Evolutionary conservation across 2,329 filamentous ascomycete genomes (phyloP), one percentile per base, ranked within the genome.

Genomic region (Colletotrichum sp.): DNA sequence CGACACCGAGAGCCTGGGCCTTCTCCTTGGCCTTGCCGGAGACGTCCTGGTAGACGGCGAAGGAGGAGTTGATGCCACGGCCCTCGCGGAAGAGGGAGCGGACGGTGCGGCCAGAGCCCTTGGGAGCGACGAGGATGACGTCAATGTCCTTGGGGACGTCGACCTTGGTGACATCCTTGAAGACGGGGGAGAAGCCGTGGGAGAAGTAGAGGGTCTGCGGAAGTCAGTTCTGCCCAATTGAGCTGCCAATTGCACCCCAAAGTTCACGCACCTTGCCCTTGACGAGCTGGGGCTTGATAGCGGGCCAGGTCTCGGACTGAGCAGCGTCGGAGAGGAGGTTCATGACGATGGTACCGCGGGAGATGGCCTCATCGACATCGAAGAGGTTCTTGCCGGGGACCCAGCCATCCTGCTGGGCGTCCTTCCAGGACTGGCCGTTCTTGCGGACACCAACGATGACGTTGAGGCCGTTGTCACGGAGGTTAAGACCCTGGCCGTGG

Each of bases 151-250:
- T 92, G 88, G 97, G 97, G 79, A 98, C 95, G 78, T 99, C 97
- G 86, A 99, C 97, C 89, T 98, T 98, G 92, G 97, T 99, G 86
- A 97, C 93, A 87, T 98, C 94, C 92, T 98, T 98, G 95, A 99
- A 99, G 89, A 99, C 96, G 86, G 97, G 97, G 79, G 97, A 99
- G 95, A 99, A 99, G 85, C 97, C 97, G 93, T 99, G 97, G 82
- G 97, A 99, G 93, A 99, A 99, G 94, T 99, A 99, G 82, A 99
- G 95, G 77, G 97, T 99, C 96, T 97, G 52, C 74, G 59, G 61
- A 28, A 68, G 78, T 84, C 78, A 84, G 80, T 64, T 52, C 34
- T 66, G 18, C 36, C 14, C 61, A 67, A 57, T 52, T 69, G 63
- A 59, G 30, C 66, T 30, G 30, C 55, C 66, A 76, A 66, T 71